Conservation (phyloP, 192 early-diverging fungal species). For the Coemansia sp. region DNA sequence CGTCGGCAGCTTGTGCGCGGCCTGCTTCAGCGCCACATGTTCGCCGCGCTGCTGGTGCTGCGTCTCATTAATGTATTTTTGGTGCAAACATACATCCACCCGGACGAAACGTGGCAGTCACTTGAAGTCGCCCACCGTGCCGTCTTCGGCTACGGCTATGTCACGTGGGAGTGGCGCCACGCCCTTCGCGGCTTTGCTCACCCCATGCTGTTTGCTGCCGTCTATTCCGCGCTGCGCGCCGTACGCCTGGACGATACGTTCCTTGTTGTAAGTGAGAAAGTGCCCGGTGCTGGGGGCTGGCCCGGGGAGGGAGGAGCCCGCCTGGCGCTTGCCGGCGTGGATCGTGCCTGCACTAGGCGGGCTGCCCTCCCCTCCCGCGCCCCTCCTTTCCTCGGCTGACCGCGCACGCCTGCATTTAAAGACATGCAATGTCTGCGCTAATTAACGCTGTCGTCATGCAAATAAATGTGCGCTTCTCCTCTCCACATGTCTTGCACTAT, state of each 20-base stretch:
- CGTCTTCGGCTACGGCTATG: constrained; percentile 85
- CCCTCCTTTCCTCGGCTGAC: no score
- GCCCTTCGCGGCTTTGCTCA: constrained; percentile 76
- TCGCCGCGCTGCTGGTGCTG: constrained; percentile 18
- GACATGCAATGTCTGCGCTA: no score
- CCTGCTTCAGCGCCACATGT: constrained; percentile 1
- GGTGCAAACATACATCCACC: constrained; percentile 76
- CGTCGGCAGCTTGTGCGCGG: not conserved
- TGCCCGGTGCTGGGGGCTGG: not conserved
- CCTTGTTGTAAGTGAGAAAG: constrained; percentile 56
- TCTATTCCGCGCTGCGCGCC: constrained; percentile 62
- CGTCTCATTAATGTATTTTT: constrained; percentile 30
- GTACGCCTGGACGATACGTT: constrained; percentile 61
- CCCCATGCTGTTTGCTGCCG: constrained; percentile 76
- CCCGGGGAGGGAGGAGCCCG: no score
- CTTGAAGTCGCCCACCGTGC: constrained; percentile 83
- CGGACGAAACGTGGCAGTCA: constrained; percentile 97
- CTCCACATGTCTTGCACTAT: no score
- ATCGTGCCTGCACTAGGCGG: no score
- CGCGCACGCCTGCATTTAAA: no score
- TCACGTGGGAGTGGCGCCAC: constrained; percentile 93
- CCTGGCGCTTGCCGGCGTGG: no score
- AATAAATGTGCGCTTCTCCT: no score
- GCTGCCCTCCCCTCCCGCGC: no score
- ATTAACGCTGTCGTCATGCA: no score